Evolutionary conservation across 148 eudicot genomes (phyloP).

Genomic region (Rhododendron williamsianum): DNA sequence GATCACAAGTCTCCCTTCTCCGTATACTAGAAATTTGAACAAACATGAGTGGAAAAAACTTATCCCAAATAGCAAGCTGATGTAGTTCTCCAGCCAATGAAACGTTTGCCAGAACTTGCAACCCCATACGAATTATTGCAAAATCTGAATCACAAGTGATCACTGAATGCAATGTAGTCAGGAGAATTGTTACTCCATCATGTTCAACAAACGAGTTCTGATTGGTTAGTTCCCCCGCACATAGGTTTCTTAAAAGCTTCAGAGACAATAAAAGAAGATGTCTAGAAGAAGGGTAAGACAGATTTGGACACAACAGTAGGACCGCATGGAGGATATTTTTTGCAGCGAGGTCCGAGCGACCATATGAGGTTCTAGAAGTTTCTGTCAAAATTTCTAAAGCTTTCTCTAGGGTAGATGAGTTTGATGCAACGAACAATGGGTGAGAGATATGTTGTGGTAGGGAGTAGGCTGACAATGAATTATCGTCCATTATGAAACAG

Average conservation of each 20-base stretch:
- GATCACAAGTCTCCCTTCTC: slow-evolving; percentile 66
- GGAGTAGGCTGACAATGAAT: slow-evolving; percentile 11
- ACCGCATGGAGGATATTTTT: slow-evolving; percentile 31
- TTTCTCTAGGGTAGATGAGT: slow-evolving; percentile 35
- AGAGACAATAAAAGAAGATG: slow-evolving; percentile 46
- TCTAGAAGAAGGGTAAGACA: slow-evolving; percentile 25
- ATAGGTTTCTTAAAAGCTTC: slow-evolving; percentile 75
- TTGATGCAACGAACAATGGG: slow-evolving; percentile 35
- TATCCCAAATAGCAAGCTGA: slow-evolving; percentile 57
- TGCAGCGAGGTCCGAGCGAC: slow-evolving; percentile 64
- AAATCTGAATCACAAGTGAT: slow-evolving; percentile 28
- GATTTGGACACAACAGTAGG: slow-evolving; percentile 42
- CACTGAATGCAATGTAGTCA: slow-evolving; percentile 19
- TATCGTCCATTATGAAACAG: slow-evolving; percentile 28
- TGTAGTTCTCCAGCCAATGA: slow-evolving; percentile 67
- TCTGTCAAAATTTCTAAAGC: slow-evolving; percentile 45
- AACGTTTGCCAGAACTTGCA: slow-evolving; percentile 78
- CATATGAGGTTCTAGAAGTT: slow-evolving; percentile 40
- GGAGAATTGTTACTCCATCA: slow-evolving; percentile 51
- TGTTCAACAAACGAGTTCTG: slow-evolving; percentile 57
- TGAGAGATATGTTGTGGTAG: slow-evolving; percentile 37
- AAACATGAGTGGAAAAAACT: slow-evolving; percentile 48
- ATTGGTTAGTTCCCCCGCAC: slow-evolving; percentile 64
- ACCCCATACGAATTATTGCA: slow-evolving; percentile 46
- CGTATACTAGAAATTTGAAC: slow-evolving; percentile 42